phyloP scores from a whole-genome alignment of 768 basidiomycete species.

The Antrodiella citrinella region DNA sequence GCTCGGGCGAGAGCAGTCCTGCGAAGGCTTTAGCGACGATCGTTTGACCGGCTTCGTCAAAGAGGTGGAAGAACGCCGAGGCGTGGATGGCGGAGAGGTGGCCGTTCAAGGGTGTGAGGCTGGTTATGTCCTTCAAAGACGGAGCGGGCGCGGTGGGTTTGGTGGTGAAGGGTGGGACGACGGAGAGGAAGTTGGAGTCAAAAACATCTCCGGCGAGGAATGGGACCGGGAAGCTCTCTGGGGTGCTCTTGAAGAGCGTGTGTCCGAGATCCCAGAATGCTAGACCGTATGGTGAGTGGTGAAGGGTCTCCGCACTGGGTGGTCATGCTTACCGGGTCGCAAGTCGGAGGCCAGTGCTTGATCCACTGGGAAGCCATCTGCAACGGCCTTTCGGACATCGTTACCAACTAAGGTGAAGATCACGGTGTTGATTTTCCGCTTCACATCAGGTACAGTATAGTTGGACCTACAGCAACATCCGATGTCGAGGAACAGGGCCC shows the following conservation, averaged over 20 bases:
- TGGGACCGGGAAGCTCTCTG: conserved; percentile 41
- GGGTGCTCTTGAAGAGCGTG: conserved; percentile 45
- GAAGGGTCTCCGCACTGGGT: not conserved
- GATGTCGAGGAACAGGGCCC: conserved; percentile 35
- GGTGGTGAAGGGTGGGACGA: not conserved
- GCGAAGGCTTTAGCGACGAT: conserved; percentile 35
- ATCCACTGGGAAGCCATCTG: conserved; percentile 34
- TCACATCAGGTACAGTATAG: no score
- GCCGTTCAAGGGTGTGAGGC: conserved; percentile 30
- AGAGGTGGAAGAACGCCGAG: conserved; percentile 43
- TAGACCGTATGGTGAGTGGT: conserved; percentile 14
- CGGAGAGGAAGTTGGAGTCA: conserved; percentile 34
- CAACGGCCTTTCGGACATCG: conserved; percentile 32
- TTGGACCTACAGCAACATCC: conserved; percentile 39
- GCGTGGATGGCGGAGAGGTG: conserved; percentile 42
- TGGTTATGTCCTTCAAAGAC: conserved; percentile 30
- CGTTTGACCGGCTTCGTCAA: conserved; percentile 31
- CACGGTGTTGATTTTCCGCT: no score
- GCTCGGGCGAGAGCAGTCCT: conserved; percentile 31
- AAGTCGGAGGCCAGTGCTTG: conserved; percentile 34
- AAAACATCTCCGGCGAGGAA: conserved; percentile 53
- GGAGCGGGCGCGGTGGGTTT: conserved; percentile 4
- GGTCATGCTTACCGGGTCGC: conserved; percentile 21
- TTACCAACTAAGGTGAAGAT: conserved; percentile 28
- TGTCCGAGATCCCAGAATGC: conserved; percentile 60